Evolutionary conservation across 805 yeast species (phyloP), one percentile per base, ranked within the genome.

Genomic region (Lipomyces starkeyi): DNA sequence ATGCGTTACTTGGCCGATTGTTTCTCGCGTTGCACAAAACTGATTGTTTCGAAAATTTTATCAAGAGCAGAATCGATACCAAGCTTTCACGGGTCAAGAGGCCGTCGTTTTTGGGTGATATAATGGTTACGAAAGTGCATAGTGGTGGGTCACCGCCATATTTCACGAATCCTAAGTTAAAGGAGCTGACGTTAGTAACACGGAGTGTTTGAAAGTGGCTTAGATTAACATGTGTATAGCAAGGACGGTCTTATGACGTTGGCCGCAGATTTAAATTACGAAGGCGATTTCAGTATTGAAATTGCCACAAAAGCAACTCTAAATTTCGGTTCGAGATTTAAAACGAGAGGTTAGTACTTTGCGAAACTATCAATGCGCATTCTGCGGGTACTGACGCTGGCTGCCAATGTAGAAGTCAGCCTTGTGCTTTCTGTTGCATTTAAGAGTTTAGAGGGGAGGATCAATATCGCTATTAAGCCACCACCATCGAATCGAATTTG

Each of bases 401-500:
- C 56, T 11, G 6, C 34, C 34, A 13, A 35, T 54, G 17, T 25
- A 67, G 97, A 91, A 71, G 91, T 94, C 54, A 89, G 90, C 63
- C 80, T 95, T 47, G 83, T 90, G 32, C 79, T 95, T 62, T 86
- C 90, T 20, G 86, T 93, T 1, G 87, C 89, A 1, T 78, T 94
- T 60, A 85, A 85, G 64, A 86, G 83, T 73, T 73, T 95, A 3
- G 87, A 88, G 61, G 99, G 99, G 0, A 90, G 90, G 1, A 71
- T 94, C 65, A 75, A 90, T 0, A 74, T 93, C 25, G 80, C 85
- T 54, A 76, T 94, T 43, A 95, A 95, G 76, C 91, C 96, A 0
- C 97, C 97, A 1, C 98, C 99, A 8, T 88, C 97, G 1, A 88
- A 87, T 63, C 84, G 99, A 74, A 74, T 95, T 0, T 95, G 99